phyloP scores from a whole-genome alignment of 768 basidiomycete species.

The Auricularia heimuer region DNA sequence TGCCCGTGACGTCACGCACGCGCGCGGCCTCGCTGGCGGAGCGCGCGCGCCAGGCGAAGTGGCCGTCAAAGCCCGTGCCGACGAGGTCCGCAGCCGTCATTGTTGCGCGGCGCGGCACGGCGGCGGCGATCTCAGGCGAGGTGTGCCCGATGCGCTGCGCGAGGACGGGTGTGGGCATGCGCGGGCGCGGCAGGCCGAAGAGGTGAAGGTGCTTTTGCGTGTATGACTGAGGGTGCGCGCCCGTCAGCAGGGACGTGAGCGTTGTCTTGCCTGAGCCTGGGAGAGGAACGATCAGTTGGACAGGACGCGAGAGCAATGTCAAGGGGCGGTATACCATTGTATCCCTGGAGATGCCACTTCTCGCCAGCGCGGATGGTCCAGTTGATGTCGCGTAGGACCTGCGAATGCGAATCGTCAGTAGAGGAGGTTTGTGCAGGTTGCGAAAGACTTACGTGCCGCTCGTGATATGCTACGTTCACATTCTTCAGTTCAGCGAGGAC shows the following conservation, averaged over 20 bases:
- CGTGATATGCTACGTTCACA: slow-evolving; percentile 63
- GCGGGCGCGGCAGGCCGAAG: slow-evolving; percentile 51
- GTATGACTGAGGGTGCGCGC: slow-evolving; percentile 94
- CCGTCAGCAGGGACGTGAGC: slow-evolving; percentile 77
- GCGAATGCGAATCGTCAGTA: neutral
- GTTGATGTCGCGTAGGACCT: slow-evolving; percentile 68
- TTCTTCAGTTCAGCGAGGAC: slow-evolving; percentile 51
- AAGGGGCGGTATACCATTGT: slow-evolving; percentile 51
- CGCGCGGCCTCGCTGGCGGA: slow-evolving; percentile 8
- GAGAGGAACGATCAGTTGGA: neutral
- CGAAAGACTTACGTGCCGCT: slow-evolving; percentile 38
- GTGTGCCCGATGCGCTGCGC: slow-evolving; percentile 65
- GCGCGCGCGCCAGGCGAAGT: slow-evolving; percentile 47
- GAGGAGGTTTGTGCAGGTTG: neutral
- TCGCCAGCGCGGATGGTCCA: slow-evolving; percentile 81
- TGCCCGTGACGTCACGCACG: slow-evolving; percentile 2
- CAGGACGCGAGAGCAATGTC: neutral
- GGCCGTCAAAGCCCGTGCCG: slow-evolving; percentile 83
- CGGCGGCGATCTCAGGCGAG: slow-evolving; percentile 83
- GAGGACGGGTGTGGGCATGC: slow-evolving; percentile 58
- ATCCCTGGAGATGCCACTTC: slow-evolving; percentile 82
- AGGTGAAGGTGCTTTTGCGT: slow-evolving; percentile 53
- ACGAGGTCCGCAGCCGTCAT: slow-evolving; percentile 73
- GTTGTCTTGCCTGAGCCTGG: slow-evolving; percentile 93
- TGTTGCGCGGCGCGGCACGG: slow-evolving; percentile 62